phyloP scores from a whole-genome alignment of 225 moss, liverwort and hornwort species.

The Antitrichia curtipendula region DNA sequence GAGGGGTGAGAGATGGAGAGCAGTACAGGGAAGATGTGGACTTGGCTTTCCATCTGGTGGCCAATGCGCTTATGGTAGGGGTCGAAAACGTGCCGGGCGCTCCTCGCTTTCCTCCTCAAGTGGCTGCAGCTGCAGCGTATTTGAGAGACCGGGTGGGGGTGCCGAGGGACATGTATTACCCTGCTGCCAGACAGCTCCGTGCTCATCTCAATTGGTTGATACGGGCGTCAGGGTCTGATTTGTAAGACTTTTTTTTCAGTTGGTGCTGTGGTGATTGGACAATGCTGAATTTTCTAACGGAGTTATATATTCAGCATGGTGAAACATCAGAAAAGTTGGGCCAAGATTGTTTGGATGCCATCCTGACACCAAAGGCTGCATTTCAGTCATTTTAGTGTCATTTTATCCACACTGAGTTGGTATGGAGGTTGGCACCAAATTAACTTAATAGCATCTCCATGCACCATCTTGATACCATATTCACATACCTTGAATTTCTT shows the following conservation, averaged over 20 bases:
- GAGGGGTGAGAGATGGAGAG: conserved; percentile 22
- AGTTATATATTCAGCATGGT: background rate
- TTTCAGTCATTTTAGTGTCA: too few species aligned
- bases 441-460: too few species aligned
- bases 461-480: too few species aligned
- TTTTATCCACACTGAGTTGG: too few species aligned
- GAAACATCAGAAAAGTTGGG: too few species aligned
- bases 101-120: conserved; percentile 17
- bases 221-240: conserved; percentile 21
- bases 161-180: conserved; percentile 64
- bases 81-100: conserved; percentile 19
- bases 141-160: conserved; percentile 57
- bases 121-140: conserved; percentile 49
- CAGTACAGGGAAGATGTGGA: conserved; percentile 29
- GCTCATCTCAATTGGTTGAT: conserved; percentile 64
- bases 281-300: too few species aligned
- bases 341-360: too few species aligned
- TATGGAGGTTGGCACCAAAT: too few species aligned
- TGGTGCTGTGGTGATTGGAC: background rate
- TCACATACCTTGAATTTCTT: too few species aligned
- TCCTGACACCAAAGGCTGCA: too few species aligned
- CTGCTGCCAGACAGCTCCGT: conserved; percentile 76
- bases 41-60: conserved; percentile 44
- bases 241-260: background rate
- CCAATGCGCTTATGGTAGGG: conserved; percentile 49